These are phyloP conservation scores for Podila minutissima DNA, from an alignment of 192 early-diverging fungal genomes.

Conservation along the genomic window DNA sequence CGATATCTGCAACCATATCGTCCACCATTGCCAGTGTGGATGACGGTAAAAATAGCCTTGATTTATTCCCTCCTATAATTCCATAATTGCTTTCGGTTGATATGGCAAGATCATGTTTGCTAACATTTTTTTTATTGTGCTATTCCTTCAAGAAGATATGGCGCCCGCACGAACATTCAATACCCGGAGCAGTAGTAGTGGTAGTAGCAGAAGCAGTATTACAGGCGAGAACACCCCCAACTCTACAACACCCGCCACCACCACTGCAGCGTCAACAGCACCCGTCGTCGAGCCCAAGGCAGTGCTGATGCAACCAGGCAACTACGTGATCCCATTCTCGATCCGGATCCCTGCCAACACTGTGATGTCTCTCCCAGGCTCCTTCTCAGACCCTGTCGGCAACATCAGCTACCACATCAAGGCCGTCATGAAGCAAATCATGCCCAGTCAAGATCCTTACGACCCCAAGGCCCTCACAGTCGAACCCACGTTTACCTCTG, in stretches of 20 bases:
- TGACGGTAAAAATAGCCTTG: not conserved
- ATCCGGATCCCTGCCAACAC: slow-evolving; percentile 42
- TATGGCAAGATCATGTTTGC: no score
- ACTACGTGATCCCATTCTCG: slow-evolving; percentile 51
- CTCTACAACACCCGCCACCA: not conserved
- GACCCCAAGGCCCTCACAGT: slow-evolving; percentile 22
- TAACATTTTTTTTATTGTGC: no score
- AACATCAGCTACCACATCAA: slow-evolving; percentile 36
- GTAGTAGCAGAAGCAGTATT: slow-evolving; percentile 8
- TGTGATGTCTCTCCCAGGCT: slow-evolving; percentile 40
- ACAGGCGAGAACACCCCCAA: slow-evolving; percentile 10
- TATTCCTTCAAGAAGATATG: no score
- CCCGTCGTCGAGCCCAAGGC: slow-evolving; percentile 29
- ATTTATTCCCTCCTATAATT: no score
- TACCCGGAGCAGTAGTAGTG: not conserved
- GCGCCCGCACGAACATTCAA: not conserved
- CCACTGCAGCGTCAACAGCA: not conserved
- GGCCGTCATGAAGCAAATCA: slow-evolving; percentile 47
- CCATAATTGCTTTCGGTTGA: no score
- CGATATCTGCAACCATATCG: not conserved
- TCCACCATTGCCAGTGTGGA: not conserved
- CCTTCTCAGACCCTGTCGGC: slow-evolving; percentile 41
- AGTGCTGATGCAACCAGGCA: slow-evolving; percentile 47
- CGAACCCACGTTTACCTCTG: slow-evolving; percentile 37
- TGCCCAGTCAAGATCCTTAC: slow-evolving; percentile 37